A percentile compares a stretch with the other conserved stretches of the same genome.
Conservation (phyloP, 805 yeast genomes). For the Kodamaea laetipori region DNA sequence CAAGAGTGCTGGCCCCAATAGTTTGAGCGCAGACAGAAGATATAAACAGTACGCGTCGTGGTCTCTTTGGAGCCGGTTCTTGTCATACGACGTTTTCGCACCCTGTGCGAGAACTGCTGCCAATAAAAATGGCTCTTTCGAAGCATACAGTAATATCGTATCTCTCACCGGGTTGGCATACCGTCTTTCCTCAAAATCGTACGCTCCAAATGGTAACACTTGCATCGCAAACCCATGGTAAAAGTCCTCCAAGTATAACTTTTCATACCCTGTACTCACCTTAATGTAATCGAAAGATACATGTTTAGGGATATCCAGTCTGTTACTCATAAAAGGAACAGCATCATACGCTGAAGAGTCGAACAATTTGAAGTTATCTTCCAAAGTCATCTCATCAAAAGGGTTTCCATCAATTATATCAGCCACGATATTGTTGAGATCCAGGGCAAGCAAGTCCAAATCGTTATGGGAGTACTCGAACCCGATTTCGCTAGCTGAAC, state of each 20-base stretch:
- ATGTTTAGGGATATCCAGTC: slow-evolving; percentile 24
- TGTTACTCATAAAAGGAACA: not conserved
- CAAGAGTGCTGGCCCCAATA: slow-evolving; percentile 50
- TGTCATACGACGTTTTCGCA: slow-evolving; percentile 56
- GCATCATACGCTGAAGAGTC: slow-evolving; percentile 8
- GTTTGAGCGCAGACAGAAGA: slow-evolving; percentile 59
- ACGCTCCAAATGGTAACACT: slow-evolving; percentile 41
- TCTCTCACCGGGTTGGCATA: slow-evolving; percentile 60
- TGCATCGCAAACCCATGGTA: slow-evolving; percentile 39
- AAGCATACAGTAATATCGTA: slow-evolving; percentile 58
- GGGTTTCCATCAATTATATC: slow-evolving; percentile 24
- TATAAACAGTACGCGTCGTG: slow-evolving; percentile 67
- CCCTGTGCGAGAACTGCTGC: slow-evolving; percentile 75
- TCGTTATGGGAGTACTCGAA: slow-evolving; percentile 29
- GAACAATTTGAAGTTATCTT: slow-evolving; percentile 6
- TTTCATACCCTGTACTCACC: slow-evolving; percentile 30
- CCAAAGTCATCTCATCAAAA: not conserved
- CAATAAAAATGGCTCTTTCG: slow-evolving; percentile 58
- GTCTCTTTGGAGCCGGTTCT: slow-evolving; percentile 48
- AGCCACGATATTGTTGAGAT: slow-evolving; percentile 42
- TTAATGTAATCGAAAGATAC: slow-evolving; percentile 33
- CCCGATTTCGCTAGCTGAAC: not conserved
- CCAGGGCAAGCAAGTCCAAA: slow-evolving; percentile 38
- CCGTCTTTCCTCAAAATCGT: slow-evolving; percentile 26
- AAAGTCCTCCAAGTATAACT: slow-evolving; percentile 39